Evolutionary conservation across 2,329 filamentous ascomycete species (phyloP), one percentile per base, ranked within the genome.

Genomic region (Simplicillium aogashimaense): DNA sequence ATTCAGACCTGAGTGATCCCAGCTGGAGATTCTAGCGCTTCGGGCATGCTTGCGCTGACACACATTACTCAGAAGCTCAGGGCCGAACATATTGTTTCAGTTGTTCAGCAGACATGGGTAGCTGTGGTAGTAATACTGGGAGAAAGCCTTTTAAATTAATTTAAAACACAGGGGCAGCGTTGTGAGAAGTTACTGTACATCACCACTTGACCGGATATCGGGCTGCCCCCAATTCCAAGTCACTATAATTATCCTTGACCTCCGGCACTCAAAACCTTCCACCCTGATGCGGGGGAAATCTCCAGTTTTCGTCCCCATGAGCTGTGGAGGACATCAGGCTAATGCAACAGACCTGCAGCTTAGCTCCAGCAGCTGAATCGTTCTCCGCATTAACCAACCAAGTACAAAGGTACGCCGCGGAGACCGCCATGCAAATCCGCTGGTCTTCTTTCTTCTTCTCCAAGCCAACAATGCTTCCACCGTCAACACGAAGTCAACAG

Each of bases 1-100:
- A 33, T 58, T 58, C 28, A 54, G 45, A 10, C 55, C 54, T 3
- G 41, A 48, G 40, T 57, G 55, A 32, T 58, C 55, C 51, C 50
- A 58, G 41, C 53, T 55, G 15, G 54, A 51, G 13, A 58, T 47
- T 7, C 55, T 52, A 20, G 49, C 55, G 16, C 45, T 54, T 29
- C 55, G 53, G 3, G 49, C 52, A 13, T 41, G 41, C 37, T 49
- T 52, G 16, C 45, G 43, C 34, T 48, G 46, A n/a, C 49, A 40
- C 17, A 39, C 45, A 12, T 46, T 43, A n/a, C 15, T 33, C 12
- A 51, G 39, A 25, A 51, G 39, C 38, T 50, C 46, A 11, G 38
- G 17, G n/a, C 38, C 37, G 25, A 46, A 32, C 25, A 44, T 28
- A 29, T 9, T 18, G 12, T 29, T 13, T 18, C 34, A 12, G 28